Base-by-base conservation (phyloP, 148 eudicot genomes). In the Amaranthus cruentus region DNA sequence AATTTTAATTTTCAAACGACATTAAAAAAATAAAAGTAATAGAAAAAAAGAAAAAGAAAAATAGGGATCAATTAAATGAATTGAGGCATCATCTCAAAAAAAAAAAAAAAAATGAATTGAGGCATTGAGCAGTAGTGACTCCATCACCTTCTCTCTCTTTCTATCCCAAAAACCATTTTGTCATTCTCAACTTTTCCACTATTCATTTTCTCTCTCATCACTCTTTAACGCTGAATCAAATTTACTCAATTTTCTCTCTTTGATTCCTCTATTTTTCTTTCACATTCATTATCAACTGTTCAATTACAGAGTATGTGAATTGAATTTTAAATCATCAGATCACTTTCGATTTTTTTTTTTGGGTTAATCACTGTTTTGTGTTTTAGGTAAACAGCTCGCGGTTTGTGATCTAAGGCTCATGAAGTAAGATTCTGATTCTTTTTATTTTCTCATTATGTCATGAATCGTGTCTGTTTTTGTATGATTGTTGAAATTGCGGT, bases 391-490 rank as follows among this genome's bases (percentile, higher is more conserved):
- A 59, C 55, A 72, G 69, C 68, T 73, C 38, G 60, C 28, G 51
- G 5, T 47, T 21, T 76, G 64, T 76, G 78, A 76, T 76, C 78
- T 61, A 42, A 59, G 51, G 15, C 13, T 9, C 68, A 42, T 68
- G 53, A 59, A 73, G 78, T 69, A 53, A 75, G 73, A 69, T 76
- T 73, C 69, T 69, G 73, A 61, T 28, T 60, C 67, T 42, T 73
- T 7, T 5, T 28, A 38, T 75, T 56, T 49, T 28, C 46, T 74
- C 6, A 44, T 65, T 6, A 53, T 74, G 38, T 47, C 0, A 54
- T 4, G 58, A 67, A 75, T 56, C 68, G 21, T 48, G 21, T 11
- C 2, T 54, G 14, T 75, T 47, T 15, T 44, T 21, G 6, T 63
- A 0, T 44, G 4, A 63, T 47, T 65, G 6, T 47, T 66, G 69